Conservation (phyloP, 108 stramenopile genomes). For the Fragilariopsis cylindrus region DNA sequence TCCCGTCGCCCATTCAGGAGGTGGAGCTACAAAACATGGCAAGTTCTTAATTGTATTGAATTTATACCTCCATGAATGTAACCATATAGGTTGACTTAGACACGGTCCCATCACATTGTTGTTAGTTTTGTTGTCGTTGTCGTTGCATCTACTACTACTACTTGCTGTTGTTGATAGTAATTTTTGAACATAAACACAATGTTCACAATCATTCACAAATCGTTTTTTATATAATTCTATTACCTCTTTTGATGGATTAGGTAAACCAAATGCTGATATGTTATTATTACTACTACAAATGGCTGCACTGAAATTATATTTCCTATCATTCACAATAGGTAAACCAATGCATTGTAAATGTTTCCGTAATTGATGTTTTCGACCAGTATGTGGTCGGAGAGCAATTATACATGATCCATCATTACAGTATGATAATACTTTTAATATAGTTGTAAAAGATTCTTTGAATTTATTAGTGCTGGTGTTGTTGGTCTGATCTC, state of each 20-base stretch:
- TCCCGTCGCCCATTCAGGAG: too few relatives aligned
- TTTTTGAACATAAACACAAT: not conserved
- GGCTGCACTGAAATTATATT: not conserved
- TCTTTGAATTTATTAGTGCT: not conserved
- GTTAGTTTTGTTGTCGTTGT: too few relatives aligned
- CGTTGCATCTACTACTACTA: too few relatives aligned
- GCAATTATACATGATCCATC: constrained; percentile 2
- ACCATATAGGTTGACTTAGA: too few relatives aligned
- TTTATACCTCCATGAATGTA: too few relatives aligned
- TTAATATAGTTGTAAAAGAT: not conserved
- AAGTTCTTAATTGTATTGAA: too few relatives aligned
- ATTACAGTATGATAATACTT: not conserved
- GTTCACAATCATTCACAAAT: not conserved
- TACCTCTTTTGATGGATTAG: constrained; percentile 11
- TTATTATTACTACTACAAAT: not conserved
- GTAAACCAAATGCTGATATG: constrained; percentile 12
- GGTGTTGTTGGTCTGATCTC: not conserved
- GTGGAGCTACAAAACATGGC: too few relatives aligned
- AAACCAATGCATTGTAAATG: not conserved
- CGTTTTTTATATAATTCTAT: not conserved
- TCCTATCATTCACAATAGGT: constrained; percentile 11
- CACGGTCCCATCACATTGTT: too few relatives aligned
- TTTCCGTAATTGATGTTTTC: constrained; percentile 19
- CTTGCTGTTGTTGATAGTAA: not conserved
- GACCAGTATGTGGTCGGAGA: constrained; percentile 11